Evolutionary conservation across 768 basidiomycete genomes (phyloP).

Genomic region (Podaxis rugospora): DNA sequence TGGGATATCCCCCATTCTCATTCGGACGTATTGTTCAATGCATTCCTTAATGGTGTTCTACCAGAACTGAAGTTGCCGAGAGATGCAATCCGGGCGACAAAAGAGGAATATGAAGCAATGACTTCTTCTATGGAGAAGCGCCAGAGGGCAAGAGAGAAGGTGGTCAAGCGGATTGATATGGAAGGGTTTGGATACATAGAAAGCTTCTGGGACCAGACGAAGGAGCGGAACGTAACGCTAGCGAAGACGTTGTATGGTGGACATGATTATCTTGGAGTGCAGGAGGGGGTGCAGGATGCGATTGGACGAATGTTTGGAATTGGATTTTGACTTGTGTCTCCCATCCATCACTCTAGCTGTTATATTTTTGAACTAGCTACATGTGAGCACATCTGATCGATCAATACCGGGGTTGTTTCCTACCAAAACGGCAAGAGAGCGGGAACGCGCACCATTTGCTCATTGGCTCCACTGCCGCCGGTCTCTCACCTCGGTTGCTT

Average conservation of each 20-base stretch:
- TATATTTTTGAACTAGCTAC: neutral
- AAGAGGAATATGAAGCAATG: conserved; percentile 43
- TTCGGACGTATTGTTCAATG: conserved; percentile 67
- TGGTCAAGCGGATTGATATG: conserved; percentile 43
- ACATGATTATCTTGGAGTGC: conserved; percentile 56
- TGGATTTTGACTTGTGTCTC: conserved; percentile 11
- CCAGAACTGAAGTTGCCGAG: conserved; percentile 36
- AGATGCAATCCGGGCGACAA: conserved; percentile 18
- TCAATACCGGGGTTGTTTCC: neutral
- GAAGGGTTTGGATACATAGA: conserved; percentile 56
- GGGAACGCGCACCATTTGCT: too few species aligned
- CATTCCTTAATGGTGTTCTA: conserved; percentile 62
- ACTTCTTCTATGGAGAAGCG: conserved; percentile 35
- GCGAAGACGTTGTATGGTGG: conserved; percentile 61
- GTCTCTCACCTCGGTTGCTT: neutral
- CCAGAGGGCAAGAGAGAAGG: conserved; percentile 32
- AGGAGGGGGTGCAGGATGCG: conserved; percentile 73
- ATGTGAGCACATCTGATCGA: neutral
- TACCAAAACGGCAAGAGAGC: too few species aligned
- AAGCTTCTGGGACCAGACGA: conserved; percentile 37
- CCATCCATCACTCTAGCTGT: neutral
- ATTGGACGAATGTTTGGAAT: conserved; percentile 37
- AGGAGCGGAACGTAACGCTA: conserved; percentile 45
- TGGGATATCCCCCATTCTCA: conserved; percentile 74
- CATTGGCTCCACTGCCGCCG: neutral